Base-by-base conservation (phyloP, 78 protist species). In the Dictyostelium citrinum region DNA sequence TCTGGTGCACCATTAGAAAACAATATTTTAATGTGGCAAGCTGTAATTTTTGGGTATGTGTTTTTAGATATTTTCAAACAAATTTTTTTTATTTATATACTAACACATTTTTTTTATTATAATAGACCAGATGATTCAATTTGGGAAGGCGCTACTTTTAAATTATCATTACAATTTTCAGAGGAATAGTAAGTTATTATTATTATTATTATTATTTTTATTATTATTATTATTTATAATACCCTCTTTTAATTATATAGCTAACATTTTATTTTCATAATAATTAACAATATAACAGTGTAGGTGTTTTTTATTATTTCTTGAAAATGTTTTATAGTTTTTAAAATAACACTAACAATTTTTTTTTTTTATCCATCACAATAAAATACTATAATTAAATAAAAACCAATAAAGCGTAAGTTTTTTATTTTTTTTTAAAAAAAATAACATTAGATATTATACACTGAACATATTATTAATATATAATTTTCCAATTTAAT, bases 131-230 rank as follows among this genome's bases (percentile, higher is more conserved):
- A 98, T 24, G 99, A 97, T 58, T 98, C 99, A 1, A 97, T 98
- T n/a, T 99, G 99, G 99, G 99, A 99, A 80, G 99, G 98, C 6
- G 99, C 98, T 72, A 98, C 99, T 9, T 99, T 99, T 97, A 96
- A 98, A 93, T 95, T 99, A 82, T 81, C 95, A 2, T 76, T 99
- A 79, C 93, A 88, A 49, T 99, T 99, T 95, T 82, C 99, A 8
- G 99, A 99, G 27, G 99, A 99, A 90, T 99, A 99, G 84, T 55
- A 55, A 20, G 64, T 55, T 55, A 4, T 55, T 49, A 49, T 49
- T 49, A 9, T 2, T 14, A 14, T 20, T 55, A 39, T 39, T 39
- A 39, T 39, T 37, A 37, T 37, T 37, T 3, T 37, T 37, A 37
- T 37, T 37, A 3, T 37, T 37, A 3, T 49, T 55, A 20, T 55